Conservation (phyloP, 108 stramenopile species). For the Cylindrotheca closterium region DNA sequence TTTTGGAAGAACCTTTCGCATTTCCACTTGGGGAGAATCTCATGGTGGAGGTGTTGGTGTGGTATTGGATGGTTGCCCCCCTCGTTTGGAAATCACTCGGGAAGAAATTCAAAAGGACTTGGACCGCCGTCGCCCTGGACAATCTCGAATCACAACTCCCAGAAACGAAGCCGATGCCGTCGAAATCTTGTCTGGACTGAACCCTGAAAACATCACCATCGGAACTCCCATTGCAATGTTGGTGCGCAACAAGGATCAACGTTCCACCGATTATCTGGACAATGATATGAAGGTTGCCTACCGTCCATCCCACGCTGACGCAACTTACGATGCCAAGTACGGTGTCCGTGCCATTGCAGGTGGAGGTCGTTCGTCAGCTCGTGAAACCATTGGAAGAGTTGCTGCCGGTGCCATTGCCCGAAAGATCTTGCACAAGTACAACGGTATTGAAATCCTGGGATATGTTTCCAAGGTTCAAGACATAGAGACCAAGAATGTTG, state of each 20-base stretch:
- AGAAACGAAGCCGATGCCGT: slow-evolving; percentile 95
- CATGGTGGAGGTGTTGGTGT: slow-evolving; percentile 98
- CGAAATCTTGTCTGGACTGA: slow-evolving; percentile 93
- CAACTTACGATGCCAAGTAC: slow-evolving; percentile 98
- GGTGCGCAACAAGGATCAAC: slow-evolving; percentile 94
- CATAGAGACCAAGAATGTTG: slow-evolving; percentile 75
- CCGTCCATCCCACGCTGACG: slow-evolving; percentile 97
- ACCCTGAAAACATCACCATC: slow-evolving; percentile 82
- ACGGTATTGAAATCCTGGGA: slow-evolving; percentile 88
- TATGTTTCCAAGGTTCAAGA: slow-evolving; percentile 93
- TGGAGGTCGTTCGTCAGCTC: slow-evolving; percentile 93
- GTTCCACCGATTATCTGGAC: slow-evolving; percentile 90
- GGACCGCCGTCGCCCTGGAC: slow-evolving; percentile 93
- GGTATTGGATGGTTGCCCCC: slow-evolving; percentile 95
- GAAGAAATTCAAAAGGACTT: slow-evolving; percentile 94
- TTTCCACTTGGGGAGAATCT: slow-evolving; percentile 98
- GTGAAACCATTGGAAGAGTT: slow-evolving; percentile 99
- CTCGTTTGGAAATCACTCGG: slow-evolving; percentile 83
- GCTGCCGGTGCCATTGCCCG: slow-evolving; percentile 97
- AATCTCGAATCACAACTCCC: slow-evolving; percentile 95
- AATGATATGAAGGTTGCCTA: slow-evolving; percentile 96
- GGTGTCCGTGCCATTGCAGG: slow-evolving; percentile 97
- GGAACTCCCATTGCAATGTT: slow-evolving; percentile 98
- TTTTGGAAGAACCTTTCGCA: slow-evolving; percentile 96
- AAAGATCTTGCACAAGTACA: slow-evolving; percentile 89